Base-by-base conservation (phyloP, 148 eudicot genomes). In the Persicaria tinctoria region DNA sequence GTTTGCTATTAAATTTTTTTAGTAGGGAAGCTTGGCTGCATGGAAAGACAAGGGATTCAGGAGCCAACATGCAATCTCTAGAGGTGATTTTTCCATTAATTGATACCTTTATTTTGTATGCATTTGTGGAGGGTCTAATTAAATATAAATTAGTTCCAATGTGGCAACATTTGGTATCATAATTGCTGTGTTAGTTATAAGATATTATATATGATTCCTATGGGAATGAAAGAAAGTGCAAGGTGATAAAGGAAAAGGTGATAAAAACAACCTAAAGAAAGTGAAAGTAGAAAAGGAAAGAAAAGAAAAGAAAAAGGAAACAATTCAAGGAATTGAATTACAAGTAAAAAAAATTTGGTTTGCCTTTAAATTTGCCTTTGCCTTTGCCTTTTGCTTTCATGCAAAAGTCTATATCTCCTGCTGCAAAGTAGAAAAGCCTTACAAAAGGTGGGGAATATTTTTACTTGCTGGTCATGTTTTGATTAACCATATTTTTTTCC, bases 1-100 rank as follows among this genome's bases (percentile, higher is more conserved):
- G 81, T 79, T 64, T 64, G 47, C 46, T 64, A 38, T 64, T 64
- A 32, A 32, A 32, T 32, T 32, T 32, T 46, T 23, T 47, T 48
- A 87, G 91, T 83, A 93, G 93, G 82, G 98, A 93, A 86, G 87
- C 91, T 75, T 93, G 98, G 97, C 78, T 93, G 92, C 88, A 87
- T 83, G 92, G 93, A 38, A 91, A 87, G 63, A 73, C 77, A 62
- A 86, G 76, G 75, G 95, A 91, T 73, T 82, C 74, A 74, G 83
- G 76, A 79, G 96, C 79, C 79, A 82, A 77, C 77, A 77, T 80
- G 70, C 89, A 85, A 82, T 89, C 93, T 81, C 82, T 83, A 76
- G 92, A 93, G 94, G 97, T 91, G 74, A 63, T 6, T 49, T 48
- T 14, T 48, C 45, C 47, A 41, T 56, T 44, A 45, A 44, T 51